Evolutionary conservation across 148 eudicot genomes (phyloP).

Genomic region (Diospyros lotus): DNA sequence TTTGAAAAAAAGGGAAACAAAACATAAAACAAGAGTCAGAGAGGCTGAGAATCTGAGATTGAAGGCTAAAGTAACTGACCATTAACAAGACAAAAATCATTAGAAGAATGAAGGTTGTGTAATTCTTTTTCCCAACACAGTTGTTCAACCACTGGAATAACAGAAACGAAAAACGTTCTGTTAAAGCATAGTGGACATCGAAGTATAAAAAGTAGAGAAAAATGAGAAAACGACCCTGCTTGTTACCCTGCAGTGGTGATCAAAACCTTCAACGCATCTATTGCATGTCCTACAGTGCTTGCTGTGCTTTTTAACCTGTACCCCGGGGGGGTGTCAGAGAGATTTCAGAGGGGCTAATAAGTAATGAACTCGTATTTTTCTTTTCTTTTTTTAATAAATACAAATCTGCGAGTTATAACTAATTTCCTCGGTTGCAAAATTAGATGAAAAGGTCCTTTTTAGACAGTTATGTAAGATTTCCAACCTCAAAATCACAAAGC

Average conservation of each 20-base stretch:
- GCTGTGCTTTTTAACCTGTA: constrained; percentile 72
- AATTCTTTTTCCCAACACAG: constrained; percentile 89
- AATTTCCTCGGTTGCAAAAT: too few species aligned
- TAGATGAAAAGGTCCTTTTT: neutral
- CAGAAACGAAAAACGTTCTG: neutral
- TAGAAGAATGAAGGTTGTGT: constrained; percentile 79
- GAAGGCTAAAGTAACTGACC: constrained; percentile 39
- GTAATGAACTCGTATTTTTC: too few species aligned
- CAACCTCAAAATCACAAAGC: constrained; percentile 69
- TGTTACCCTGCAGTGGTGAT: constrained; percentile 92
- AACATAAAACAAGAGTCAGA: too few species aligned
- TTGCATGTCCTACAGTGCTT: constrained; percentile 92
- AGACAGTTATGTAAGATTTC: neutral
- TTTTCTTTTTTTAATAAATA: neutral
- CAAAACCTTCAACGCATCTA: constrained; percentile 93
- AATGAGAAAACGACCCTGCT: neutral
- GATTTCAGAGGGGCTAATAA: neutral
- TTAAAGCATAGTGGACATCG: neutral
- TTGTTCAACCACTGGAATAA: constrained; percentile 91
- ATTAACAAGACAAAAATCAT: constrained; percentile 66
- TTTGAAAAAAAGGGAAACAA: too few species aligned
- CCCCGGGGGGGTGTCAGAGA: neutral
- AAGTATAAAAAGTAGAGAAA: too few species aligned
- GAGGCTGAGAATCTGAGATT: too few species aligned
- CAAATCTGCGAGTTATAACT: too few species aligned